Conservation (phyloP, 768 basidiomycete species). For the Kockovaella imperatae region DNA sequence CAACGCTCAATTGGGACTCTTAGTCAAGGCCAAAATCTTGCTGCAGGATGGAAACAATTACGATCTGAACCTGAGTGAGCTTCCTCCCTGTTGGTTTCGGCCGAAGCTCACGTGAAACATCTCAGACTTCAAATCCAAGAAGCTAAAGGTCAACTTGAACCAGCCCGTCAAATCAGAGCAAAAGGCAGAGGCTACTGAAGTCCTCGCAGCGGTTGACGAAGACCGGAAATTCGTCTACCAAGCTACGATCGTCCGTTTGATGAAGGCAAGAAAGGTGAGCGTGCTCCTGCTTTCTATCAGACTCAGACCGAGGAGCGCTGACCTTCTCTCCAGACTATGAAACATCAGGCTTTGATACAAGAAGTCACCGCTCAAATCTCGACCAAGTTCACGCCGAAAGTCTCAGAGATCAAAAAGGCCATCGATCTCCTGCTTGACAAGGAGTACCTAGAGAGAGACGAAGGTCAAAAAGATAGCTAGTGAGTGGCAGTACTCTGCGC, state of each 20-base stretch:
- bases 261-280: conserved; percentile 46
- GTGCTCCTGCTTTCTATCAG: neutral
- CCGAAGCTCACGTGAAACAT: neutral
- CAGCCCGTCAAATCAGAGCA: conserved; percentile 89
- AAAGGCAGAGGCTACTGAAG: conserved; percentile 80
- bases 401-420: conserved; percentile 95
- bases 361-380: conserved; percentile 37
- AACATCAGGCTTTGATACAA: conserved; percentile 43
- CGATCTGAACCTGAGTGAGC: conserved; percentile 74
- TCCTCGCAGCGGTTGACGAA: conserved; percentile 89
- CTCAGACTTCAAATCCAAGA: conserved; percentile 81
- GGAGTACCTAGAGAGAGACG: conserved; percentile 93
- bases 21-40: conserved; percentile 82
- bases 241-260: conserved; percentile 74
- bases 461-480: conserved; percentile 82
- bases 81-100: neutral
- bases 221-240: conserved; percentile 95
- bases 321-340: conserved; percentile 32
- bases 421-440: conserved; percentile 90
- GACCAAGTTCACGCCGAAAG: conserved; percentile 60
- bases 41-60: conserved; percentile 88
- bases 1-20: conserved; percentile 54
- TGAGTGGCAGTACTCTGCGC: conserved; percentile 3
- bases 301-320: neutral
- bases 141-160: conserved; percentile 75